A percentile compares a stretch with the other conserved stretches of the same genome.
Conservation (phyloP, 768 basidiomycete species). For the Termitomyces sp. region DNA sequence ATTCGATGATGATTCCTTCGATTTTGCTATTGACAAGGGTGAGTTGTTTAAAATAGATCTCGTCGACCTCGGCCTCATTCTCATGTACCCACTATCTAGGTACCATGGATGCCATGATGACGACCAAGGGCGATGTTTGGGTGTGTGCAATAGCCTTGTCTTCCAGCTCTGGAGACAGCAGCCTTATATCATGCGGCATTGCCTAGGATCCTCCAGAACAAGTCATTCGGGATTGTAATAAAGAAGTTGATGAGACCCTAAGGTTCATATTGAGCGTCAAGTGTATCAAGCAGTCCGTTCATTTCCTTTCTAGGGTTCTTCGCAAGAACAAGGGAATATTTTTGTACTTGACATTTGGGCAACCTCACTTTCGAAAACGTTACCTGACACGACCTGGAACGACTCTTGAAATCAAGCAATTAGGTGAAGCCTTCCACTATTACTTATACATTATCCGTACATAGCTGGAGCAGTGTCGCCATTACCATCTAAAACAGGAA, state of each 20-base stretch:
- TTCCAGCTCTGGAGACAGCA: neutral
- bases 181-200: slow-evolving; percentile 26
- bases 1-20: slow-evolving; percentile 61
- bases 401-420: slow-evolving; percentile 58
- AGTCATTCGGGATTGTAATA: slow-evolving; percentile 65
- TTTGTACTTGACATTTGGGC: slow-evolving; percentile 83
- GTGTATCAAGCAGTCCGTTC: neutral
- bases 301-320: slow-evolving; percentile 46
- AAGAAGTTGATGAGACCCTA: slow-evolving; percentile 73
- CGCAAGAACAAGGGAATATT: slow-evolving; percentile 56
- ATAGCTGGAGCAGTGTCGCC: slow-evolving; percentile 7
- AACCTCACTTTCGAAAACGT: slow-evolving; percentile 80
- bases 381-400: slow-evolving; percentile 58
- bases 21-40: slow-evolving; percentile 85
- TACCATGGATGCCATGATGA: slow-evolving; percentile 91
- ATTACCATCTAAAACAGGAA: slow-evolving; percentile 65
- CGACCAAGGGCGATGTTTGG: slow-evolving; percentile 80
- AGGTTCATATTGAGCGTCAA: slow-evolving; percentile 37
- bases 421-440: slow-evolving; percentile 84
- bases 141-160: slow-evolving; percentile 29
- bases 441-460: slow-evolving; percentile 64
- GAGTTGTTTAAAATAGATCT: neutral
- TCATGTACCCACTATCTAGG: slow-evolving; percentile 24
- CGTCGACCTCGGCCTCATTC: neutral
- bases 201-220: slow-evolving; percentile 67